phyloP scores from a whole-genome alignment of 176 grass and related monocot species.

The Oryza glaberrima region DNA sequence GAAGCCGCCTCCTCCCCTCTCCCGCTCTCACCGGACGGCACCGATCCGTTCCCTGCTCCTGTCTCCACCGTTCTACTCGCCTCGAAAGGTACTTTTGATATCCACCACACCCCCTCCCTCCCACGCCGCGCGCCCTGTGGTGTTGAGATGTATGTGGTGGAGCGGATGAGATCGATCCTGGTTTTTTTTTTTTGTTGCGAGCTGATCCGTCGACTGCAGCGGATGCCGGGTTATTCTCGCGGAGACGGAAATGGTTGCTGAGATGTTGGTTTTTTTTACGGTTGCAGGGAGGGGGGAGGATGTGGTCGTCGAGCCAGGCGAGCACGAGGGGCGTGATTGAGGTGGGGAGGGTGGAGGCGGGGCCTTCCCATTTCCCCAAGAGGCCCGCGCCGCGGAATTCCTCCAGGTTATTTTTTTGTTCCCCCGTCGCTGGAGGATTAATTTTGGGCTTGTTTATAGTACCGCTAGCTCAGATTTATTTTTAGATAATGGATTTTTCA shows the following conservation, averaged over 20 bases:
- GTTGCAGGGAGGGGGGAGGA: conserved; percentile 37
- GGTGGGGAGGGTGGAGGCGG: conserved; percentile 60
- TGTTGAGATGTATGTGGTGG: no score
- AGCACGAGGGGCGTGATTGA: conserved; percentile 77
- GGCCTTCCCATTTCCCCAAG: conserved; percentile 60
- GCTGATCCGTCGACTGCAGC: no score
- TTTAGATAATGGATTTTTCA: no score
- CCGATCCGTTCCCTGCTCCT: no score
- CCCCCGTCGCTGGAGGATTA: neutral
- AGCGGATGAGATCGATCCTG: no score
- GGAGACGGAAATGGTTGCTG: neutral
- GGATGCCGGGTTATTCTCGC: neutral
- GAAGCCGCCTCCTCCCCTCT: neutral
- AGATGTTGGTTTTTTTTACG: neutral
- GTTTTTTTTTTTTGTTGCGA: no score
- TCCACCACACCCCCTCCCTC: no score
- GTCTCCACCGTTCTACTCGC: no score
- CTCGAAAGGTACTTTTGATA: no score
- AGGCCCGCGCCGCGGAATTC: conserved; percentile 38
- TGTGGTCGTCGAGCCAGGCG: conserved; percentile 78
- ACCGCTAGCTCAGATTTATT: no score
- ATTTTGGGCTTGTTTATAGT: neutral
- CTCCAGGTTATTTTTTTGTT: conserved; percentile 4
- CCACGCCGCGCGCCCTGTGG: no score
- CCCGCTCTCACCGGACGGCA: neutral